Evolutionary conservation across 345 rosid species (phyloP).

Genomic region (Brassica incana): DNA sequence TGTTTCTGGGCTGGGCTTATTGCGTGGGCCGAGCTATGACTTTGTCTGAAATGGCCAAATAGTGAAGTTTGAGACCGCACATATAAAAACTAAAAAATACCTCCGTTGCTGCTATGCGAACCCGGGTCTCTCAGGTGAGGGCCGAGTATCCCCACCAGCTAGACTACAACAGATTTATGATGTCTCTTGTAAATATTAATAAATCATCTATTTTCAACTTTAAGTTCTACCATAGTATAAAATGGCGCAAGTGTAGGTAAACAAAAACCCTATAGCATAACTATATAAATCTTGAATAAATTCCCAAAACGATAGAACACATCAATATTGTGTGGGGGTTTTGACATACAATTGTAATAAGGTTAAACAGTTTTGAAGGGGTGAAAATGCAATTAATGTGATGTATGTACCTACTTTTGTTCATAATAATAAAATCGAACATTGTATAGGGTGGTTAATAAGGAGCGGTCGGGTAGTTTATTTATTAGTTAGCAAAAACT

Average conservation of each 20-base stretch:
- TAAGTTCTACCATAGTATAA: neutral
- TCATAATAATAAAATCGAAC: neutral
- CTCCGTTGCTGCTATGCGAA: slow-evolving; percentile 23
- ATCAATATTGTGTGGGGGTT: neutral
- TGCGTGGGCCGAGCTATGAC: neutral
- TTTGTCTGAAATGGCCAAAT: neutral
- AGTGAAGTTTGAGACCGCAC: neutral
- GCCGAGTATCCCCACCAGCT: slow-evolving; percentile 76
- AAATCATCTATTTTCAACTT: neutral
- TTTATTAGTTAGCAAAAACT: neutral
- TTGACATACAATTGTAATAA: neutral
- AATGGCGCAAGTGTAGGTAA: neutral
- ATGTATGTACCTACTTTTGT: neutral
- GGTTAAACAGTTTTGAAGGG: neutral
- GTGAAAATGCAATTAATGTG: neutral
- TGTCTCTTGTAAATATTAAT: neutral
- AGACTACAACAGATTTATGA: slow-evolving; percentile 59
- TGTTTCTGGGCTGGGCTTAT: neutral
- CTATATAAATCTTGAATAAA: neutral
- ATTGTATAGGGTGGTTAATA: neutral
- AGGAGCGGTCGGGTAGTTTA: neutral
- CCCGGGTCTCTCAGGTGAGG: slow-evolving; percentile 68
- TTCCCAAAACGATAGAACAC: neutral
- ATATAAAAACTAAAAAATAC: neutral
- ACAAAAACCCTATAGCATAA: neutral